Percentiles rank a stretch among this genome's conserved stretches.
These are phyloP conservation scores for Aethionema arabicum DNA, from an alignment of 345 rosid genomes.

Conservation along the genomic window DNA sequence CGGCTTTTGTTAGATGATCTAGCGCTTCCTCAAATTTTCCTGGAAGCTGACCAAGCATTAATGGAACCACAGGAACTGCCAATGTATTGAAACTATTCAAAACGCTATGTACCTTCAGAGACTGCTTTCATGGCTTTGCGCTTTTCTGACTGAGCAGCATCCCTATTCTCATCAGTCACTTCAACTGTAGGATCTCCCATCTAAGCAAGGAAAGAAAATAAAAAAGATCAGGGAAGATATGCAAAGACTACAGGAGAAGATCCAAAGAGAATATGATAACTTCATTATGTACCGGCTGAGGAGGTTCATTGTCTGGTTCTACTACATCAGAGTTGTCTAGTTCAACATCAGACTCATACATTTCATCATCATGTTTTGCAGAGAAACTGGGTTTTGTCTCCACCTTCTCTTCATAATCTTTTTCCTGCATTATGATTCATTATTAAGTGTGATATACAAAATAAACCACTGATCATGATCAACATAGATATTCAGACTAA, in stretches of 20 bases:
- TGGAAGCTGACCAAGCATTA: conserved; percentile 35
- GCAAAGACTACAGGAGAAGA: neutral
- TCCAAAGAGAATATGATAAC: conserved; percentile 2
- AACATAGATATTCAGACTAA: neutral
- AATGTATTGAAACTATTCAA: neutral
- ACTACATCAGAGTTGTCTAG: conserved; percentile 63
- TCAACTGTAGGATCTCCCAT: conserved; percentile 67
- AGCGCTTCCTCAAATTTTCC: conserved; percentile 60
- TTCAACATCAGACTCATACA: conserved; percentile 77
- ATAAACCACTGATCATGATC: neutral
- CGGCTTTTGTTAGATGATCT: conserved; percentile 65
- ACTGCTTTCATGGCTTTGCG: conserved; percentile 57
- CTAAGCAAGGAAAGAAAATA: conserved; percentile 39
- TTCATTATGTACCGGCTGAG: conserved; percentile 49
- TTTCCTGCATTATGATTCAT: conserved; percentile 40
- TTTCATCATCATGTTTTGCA: conserved; percentile 45
- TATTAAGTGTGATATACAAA: conserved; percentile 1
- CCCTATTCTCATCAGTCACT: conserved; percentile 68
- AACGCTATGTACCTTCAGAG: conserved; percentile 51
- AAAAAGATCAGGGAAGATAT: conserved; percentile 1
- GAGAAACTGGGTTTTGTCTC: conserved; percentile 38
- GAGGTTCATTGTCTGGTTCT: conserved; percentile 73
- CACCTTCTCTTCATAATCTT: conserved; percentile 46
- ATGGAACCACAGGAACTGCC: neutral
- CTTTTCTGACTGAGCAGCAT: conserved; percentile 67